These are phyloP conservation scores for Jacaranda mimosifolia DNA, from an alignment of 257 asterid genomes.

Conservation along the genomic window DNA sequence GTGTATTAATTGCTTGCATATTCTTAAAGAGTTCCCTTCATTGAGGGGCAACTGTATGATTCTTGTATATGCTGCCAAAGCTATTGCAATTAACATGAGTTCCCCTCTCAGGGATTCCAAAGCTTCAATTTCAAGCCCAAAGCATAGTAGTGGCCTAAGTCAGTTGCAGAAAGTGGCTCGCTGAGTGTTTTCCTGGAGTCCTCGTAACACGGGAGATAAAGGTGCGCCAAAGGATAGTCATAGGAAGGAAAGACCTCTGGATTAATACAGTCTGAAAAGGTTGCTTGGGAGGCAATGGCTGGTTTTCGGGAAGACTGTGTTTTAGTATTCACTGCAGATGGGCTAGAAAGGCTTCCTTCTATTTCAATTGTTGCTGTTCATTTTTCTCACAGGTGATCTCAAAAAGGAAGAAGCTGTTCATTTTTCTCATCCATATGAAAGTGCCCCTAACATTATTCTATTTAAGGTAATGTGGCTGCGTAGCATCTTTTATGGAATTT, in stretches of 20 bases:
- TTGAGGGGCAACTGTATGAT: slow-evolving; percentile 82
- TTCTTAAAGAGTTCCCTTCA: slow-evolving; percentile 85
- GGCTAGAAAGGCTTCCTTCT: slow-evolving; percentile 93
- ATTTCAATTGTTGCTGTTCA: slow-evolving; percentile 87
- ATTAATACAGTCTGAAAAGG: slow-evolving; percentile 80
- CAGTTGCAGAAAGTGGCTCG: slow-evolving; percentile 97
- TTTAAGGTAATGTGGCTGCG: no score
- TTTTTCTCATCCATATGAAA: no score
- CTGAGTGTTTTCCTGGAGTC: slow-evolving; percentile 97
- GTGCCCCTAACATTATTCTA: no score
- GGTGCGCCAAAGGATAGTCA: slow-evolving; percentile 72
- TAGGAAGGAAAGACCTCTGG: slow-evolving; percentile 96
- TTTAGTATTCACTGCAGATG: slow-evolving; percentile 73
- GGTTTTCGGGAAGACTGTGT: slow-evolving; percentile 91
- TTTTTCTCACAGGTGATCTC: slow-evolving; percentile 85
- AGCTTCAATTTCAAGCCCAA: slow-evolving; percentile 67
- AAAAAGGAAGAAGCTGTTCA: slow-evolving; percentile 91
- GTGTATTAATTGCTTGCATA: slow-evolving; percentile 56
- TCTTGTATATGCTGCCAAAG: slow-evolving; percentile 88
- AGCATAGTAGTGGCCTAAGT: slow-evolving; percentile 85
- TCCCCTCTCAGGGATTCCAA: slow-evolving; percentile 83
- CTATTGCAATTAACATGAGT: slow-evolving; percentile 83
- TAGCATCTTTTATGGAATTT: no score
- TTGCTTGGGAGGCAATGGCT: slow-evolving; percentile 92
- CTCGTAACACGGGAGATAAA: slow-evolving; percentile 87